phyloP scores from a whole-genome alignment of 441 rosid genomes.

The Erysimum cheiri region DNA sequence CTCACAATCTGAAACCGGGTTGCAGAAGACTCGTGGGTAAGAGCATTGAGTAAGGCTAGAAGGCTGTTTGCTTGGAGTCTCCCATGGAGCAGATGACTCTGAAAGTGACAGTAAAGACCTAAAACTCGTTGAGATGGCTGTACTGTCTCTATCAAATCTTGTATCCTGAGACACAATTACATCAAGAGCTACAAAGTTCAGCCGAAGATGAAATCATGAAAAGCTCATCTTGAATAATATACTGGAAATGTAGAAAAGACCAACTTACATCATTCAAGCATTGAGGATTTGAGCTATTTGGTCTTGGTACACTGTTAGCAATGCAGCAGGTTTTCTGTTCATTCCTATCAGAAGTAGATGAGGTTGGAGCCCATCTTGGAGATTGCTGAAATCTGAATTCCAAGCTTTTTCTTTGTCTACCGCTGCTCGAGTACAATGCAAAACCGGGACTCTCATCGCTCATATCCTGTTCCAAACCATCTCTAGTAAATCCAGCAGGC shows the following conservation, averaged over 20 bases:
- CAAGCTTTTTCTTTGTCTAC: constrained; percentile 63
- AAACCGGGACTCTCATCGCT: constrained; percentile 51
- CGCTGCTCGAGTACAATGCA: constrained; percentile 50
- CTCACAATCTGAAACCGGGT: constrained; percentile 80
- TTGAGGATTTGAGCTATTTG: constrained; percentile 55
- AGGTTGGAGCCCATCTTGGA: constrained; percentile 67
- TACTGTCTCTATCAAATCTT: constrained; percentile 43
- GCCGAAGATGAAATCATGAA: constrained; percentile 24
- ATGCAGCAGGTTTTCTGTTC: constrained; percentile 12
- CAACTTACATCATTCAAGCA: constrained; percentile 61
- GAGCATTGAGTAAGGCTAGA: constrained; percentile 52
- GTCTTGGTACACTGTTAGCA: constrained; percentile 47
- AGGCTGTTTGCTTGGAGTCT: constrained; percentile 58
- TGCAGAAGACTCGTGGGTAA: constrained; percentile 73
- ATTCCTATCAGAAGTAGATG: constrained; percentile 58
- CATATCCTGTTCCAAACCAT: constrained; percentile 54
- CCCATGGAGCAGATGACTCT: constrained; percentile 56
- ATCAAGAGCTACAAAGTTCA: constrained; percentile 13
- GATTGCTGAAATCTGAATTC: constrained; percentile 68
- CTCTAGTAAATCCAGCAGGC: constrained; percentile 77
- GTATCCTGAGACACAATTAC: constrained; percentile 52
- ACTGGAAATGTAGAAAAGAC: background rate
- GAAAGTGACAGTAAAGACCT: constrained; percentile 70
- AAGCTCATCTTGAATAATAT: background rate
- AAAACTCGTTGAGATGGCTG: constrained; percentile 61